These are phyloP conservation scores for Apophysomyces variabilis DNA, from an alignment of 371 early-diverging fungal genomes.

Conservation along the genomic window DNA sequence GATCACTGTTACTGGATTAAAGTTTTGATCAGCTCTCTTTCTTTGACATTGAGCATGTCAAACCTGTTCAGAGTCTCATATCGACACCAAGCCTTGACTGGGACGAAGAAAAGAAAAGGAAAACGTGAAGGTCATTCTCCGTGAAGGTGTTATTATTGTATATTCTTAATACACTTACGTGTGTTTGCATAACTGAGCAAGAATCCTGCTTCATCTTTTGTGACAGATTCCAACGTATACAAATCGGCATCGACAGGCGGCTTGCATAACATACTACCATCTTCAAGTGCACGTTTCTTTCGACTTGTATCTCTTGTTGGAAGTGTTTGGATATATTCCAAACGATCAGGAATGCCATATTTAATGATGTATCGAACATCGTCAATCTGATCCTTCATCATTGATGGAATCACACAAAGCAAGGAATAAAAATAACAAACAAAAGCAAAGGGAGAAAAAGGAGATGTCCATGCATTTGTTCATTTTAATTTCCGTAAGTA, in stretches of 20 bases:
- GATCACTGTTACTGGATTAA: not conserved
- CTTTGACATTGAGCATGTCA: not conserved
- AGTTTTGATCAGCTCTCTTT: not conserved
- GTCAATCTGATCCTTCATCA: not conserved
- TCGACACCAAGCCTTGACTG: slow-evolving; percentile 5
- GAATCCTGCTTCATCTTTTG: not conserved
- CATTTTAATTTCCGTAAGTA: not conserved
- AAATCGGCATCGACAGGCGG: not conserved
- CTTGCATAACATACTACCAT: not conserved
- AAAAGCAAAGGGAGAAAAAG: not conserved
- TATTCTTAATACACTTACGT: not conserved
- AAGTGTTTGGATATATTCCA: not conserved
- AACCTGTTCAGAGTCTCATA: not conserved
- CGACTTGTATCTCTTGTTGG: not conserved
- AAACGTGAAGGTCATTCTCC: not conserved
- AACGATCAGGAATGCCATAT: not conserved
- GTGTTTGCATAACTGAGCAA: slow-evolving; percentile 2
- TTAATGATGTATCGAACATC: not conserved
- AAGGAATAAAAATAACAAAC: not conserved
- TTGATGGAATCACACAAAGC: too few relatives aligned
- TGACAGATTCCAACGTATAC: not conserved
- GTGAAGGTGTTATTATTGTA: not conserved
- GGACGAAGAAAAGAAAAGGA: not conserved
- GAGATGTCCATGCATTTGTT: not conserved
- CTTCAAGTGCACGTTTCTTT: not conserved